phyloP scores from a whole-genome alignment of 345 rosid species.

The Brassica rapa region DNA sequence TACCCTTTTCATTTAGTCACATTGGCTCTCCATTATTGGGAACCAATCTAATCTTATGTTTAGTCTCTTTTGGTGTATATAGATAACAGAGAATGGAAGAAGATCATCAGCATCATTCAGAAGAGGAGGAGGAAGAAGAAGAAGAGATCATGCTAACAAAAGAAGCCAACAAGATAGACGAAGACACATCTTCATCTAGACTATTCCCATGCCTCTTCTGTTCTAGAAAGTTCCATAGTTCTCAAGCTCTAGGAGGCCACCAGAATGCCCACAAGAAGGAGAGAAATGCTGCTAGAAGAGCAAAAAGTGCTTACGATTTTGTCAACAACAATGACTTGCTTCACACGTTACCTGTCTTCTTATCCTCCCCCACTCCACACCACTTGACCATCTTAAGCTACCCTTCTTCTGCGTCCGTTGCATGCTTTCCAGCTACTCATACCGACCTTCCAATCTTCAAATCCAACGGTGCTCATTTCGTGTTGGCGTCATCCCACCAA shows the following conservation, averaged over 20 bases:
- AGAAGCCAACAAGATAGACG: conserved; percentile 28
- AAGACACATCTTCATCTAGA: conserved; percentile 46
- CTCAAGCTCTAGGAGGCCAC: conserved; percentile 96
- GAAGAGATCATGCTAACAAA: conserved; percentile 35
- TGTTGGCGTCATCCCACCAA: conserved; percentile 33
- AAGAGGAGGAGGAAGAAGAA: conserved; percentile 34
- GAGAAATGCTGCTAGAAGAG: conserved; percentile 71
- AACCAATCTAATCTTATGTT: not conserved
- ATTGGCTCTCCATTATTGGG: not conserved
- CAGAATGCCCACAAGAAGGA: conserved; percentile 97
- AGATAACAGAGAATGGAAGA: conserved; percentile 27
- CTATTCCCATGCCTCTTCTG: conserved; percentile 78
- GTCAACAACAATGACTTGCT: conserved; percentile 36
- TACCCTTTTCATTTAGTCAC: no score
- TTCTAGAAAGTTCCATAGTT: conserved; percentile 80
- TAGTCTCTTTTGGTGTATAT: not conserved
- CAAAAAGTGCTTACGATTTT: conserved; percentile 56
- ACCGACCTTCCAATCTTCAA: conserved; percentile 32
- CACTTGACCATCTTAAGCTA: conserved; percentile 46
- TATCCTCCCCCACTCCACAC: conserved; percentile 45
- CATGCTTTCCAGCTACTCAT: conserved; percentile 35
- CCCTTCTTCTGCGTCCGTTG: conserved; percentile 53
- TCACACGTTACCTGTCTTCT: conserved; percentile 40
- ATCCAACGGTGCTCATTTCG: conserved; percentile 39
- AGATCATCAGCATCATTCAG: conserved; percentile 21